Base-by-base conservation (phyloP, 2,329 filamentous ascomycete genomes). In the Didymosphaeria variabile region DNA sequence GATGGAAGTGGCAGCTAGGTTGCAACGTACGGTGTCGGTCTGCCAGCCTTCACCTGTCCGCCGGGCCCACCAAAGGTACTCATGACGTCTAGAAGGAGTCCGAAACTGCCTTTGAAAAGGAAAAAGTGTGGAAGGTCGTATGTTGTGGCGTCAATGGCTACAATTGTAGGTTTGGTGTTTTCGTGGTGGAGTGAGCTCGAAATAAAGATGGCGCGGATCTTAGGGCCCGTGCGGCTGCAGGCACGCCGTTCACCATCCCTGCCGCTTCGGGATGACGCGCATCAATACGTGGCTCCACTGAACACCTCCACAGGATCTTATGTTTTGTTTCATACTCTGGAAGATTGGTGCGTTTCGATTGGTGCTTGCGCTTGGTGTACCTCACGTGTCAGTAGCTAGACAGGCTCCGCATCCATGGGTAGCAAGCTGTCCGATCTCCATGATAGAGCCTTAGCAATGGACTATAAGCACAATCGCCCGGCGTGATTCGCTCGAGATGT, bases 51-150 rank as follows among this genome's bases (percentile, higher is more conserved):
- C 64, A 86, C 84, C 31, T 86, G 83, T 61, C 88, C 88, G 66
- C 91, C 91, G 31, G 91, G 91, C 65, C 87, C 85, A 67, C 91
- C 91, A 74, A 93, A 92, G 40, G 85, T 79, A 78, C 88, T 87
- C 86, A 88, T 88, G 19, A 2, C 60, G 58, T 38, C n/a, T 2
- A n/a, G 29, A 17, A 7, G n/a, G n/a, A 8, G n/a, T 12, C 8
- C 6, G 5, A 36, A 40, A 32, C 47, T 29, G 26, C 1, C 51
- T 54, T 1, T 17, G 15, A 13, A 9, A 32, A 42, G 32, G 5
- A 45, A 6, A 42, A 6, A 49, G n/a, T 12, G 31, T 8, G 4
- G 23, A 10, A 13, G 12, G n/a, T 17, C 26, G 6, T 19, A 46
- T 40, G 19, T 19, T 10, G 58, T 31, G 45, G 44, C 19, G 26